Conservation (phyloP, 805 yeast species). For the Teunomyces tritomae region DNA sequence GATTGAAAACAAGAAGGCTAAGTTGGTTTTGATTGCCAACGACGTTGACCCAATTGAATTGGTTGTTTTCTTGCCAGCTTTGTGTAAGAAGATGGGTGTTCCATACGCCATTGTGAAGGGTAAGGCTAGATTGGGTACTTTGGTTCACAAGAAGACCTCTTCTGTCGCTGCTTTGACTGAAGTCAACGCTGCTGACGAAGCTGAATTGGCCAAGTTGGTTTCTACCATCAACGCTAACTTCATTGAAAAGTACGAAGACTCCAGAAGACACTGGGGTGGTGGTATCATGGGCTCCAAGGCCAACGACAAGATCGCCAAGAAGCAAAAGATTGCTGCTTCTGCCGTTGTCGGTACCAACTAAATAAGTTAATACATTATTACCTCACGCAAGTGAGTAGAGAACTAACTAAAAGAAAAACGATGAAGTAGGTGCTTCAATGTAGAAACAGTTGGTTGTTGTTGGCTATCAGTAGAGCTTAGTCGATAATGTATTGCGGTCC, state of each 20-base stretch:
- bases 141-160: constrained; percentile 96
- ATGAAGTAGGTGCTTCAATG: no score
- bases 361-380: constrained; percentile 3
- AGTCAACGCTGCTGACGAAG: constrained; percentile 90
- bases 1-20: constrained; percentile 97
- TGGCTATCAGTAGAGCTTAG: neutral
- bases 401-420: neutral
- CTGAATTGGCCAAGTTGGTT: constrained; percentile 88
- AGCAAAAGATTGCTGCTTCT: constrained; percentile 54
- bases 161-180: constrained; percentile 97
- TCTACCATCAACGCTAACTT: constrained; percentile 94
- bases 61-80: constrained; percentile 96
- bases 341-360: constrained; percentile 10
- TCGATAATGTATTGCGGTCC: neutral
- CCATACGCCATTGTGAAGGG: constrained; percentile 99
- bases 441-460: no score
- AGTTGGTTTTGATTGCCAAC: constrained; percentile 95
- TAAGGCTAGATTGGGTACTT: constrained; percentile 96
- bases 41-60: constrained; percentile 99
- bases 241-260: constrained; percentile 89
- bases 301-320: constrained; percentile 78
- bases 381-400: neutral
- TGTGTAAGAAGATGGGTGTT: constrained; percentile 98
- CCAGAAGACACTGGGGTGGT: constrained; percentile 99
- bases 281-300: constrained; percentile 97